These are phyloP conservation scores for Cystofilobasidium capitatum DNA, from an alignment of 768 basidiomycete genomes.

Conservation along the genomic window DNA sequence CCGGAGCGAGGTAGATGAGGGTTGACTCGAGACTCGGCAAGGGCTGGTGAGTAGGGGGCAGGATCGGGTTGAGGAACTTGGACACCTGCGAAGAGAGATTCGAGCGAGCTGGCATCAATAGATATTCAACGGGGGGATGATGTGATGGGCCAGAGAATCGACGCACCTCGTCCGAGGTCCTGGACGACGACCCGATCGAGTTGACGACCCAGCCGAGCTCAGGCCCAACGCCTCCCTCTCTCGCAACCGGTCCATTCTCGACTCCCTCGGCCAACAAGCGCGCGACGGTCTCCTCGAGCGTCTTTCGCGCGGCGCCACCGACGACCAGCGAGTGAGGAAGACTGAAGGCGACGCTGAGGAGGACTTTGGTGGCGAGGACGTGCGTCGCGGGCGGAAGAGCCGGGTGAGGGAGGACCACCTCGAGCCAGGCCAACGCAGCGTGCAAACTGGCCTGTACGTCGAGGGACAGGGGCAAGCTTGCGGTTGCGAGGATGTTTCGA, in stretches of 20 bases:
- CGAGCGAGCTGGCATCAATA: neutral
- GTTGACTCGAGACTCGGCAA: constrained; percentile 56
- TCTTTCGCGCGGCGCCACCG: neutral
- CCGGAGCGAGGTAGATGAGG: constrained; percentile 56
- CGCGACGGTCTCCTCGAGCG: neutral
- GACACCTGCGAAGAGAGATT: neutral
- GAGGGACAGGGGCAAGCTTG: neutral
- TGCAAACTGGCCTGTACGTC: neutral
- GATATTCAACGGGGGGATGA: neutral
- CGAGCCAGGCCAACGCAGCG: neutral
- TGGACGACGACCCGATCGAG: neutral
- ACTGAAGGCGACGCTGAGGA: constrained; percentile 3
- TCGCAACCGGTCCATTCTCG: neutral
- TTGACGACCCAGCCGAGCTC: constrained; percentile 11
- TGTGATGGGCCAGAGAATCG: neutral
- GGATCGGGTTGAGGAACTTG: constrained; percentile 59
- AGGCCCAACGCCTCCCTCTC: constrained; percentile 7
- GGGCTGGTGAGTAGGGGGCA: constrained; percentile 63
- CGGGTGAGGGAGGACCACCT: neutral
- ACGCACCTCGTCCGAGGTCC: neutral
- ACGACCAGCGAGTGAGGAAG: neutral
- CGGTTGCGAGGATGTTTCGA: constrained; percentile 10
- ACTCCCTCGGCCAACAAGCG: neutral
- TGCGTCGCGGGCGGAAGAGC: constrained; percentile 5
- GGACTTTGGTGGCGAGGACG: constrained; percentile 17